Conservation (phyloP, 768 basidiomycete species). For the Russula lepida region DNA sequence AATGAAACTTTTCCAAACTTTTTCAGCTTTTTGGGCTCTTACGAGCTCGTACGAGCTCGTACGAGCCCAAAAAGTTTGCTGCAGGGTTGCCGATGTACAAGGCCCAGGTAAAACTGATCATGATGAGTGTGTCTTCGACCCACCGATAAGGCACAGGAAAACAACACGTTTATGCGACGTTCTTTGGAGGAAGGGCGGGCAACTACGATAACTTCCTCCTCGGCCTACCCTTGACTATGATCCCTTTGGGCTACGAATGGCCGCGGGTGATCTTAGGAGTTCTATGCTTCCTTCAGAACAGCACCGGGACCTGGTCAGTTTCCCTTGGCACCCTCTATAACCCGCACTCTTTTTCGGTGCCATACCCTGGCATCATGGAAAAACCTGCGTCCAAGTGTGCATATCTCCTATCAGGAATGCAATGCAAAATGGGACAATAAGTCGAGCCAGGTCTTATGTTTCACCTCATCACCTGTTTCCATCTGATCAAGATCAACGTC, state of each 20-base stretch:
- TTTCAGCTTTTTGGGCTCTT: too few relatives aligned
- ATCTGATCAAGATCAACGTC: neutral
- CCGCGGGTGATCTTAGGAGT: neutral
- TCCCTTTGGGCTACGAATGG: neutral
- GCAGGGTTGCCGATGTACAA: too few relatives aligned
- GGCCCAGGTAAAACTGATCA: neutral
- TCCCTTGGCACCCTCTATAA: neutral
- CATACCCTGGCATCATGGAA: neutral
- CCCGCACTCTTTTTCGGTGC: neutral
- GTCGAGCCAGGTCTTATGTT: neutral
- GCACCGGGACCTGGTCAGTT: neutral
- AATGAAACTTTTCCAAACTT: too few relatives aligned
- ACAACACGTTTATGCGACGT: neutral
- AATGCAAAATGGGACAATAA: neutral
- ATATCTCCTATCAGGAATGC: neutral
- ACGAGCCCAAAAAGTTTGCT: too few relatives aligned
- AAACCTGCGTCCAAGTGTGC: neutral
- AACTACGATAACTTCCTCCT: neutral
- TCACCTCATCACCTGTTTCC: neutral
- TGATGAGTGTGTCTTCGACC: neutral
- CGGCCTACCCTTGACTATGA: neutral
- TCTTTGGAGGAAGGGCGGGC: neutral
- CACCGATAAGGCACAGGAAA: neutral
- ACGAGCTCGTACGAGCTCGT: too few relatives aligned
- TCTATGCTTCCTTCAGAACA: neutral